These are phyloP conservation scores for Odontarrhena argentea DNA, from an alignment of 345 rosid species.

Conservation along the genomic window DNA sequence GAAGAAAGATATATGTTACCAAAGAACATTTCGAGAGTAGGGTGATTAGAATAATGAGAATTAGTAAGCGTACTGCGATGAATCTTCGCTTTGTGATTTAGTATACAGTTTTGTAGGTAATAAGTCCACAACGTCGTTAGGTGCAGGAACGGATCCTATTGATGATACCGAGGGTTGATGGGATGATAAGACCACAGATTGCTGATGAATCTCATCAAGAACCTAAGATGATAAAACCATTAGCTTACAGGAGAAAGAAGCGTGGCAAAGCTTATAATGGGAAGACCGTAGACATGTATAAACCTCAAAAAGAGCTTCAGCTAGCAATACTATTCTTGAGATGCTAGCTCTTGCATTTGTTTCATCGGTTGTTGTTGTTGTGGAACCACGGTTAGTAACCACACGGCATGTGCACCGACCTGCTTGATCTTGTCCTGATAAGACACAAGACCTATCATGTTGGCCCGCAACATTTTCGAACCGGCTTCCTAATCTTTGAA, in stretches of 20 bases:
- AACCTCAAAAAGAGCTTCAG: constrained; percentile 98
- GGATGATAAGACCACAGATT: constrained; percentile 89
- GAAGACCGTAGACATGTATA: constrained; percentile 2
- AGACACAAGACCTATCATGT: constrained; percentile 87
- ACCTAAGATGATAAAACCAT: constrained; percentile 60
- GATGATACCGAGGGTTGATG: constrained; percentile 84
- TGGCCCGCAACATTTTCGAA: constrained; percentile 87
- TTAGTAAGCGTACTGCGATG: constrained; percentile 64
- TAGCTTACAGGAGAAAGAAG: constrained; percentile 26
- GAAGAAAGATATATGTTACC: background rate
- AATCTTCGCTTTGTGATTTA: constrained; percentile 68
- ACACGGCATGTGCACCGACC: constrained; percentile 82
- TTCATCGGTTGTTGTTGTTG: constrained; percentile 53
- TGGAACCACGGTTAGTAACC: constrained; percentile 50
- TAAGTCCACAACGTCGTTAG: constrained; percentile 80
- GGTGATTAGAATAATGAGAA: background rate
- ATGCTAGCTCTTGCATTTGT: constrained; percentile 88
- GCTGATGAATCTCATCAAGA: constrained; percentile 99
- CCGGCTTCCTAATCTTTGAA: constrained; percentile 89
- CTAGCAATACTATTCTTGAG: constrained; percentile 95
- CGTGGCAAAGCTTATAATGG: background rate
- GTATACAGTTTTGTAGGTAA: constrained; percentile 65
- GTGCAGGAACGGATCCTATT: constrained; percentile 95
- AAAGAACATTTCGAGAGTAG: background rate
- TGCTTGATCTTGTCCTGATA: constrained; percentile 80